Evolutionary conservation across 2,329 filamentous ascomycete species (phyloP).

Genomic region (Dothideomycetidae sp.): DNA sequence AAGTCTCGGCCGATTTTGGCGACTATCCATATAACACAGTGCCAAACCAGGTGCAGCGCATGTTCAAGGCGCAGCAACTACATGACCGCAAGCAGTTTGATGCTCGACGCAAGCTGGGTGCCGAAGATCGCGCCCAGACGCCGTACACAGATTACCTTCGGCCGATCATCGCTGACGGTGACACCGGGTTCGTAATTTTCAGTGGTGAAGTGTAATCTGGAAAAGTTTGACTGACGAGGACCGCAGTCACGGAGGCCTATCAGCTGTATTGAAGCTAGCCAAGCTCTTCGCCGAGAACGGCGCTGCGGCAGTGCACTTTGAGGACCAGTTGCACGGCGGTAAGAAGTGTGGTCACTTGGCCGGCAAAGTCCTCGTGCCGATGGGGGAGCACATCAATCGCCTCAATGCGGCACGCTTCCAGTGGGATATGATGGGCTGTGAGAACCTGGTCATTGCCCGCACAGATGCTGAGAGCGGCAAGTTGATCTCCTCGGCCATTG

Average conservation of each 20-base stretch:
- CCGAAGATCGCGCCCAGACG: conserved; percentile 56
- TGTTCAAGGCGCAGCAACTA: conserved; percentile 93
- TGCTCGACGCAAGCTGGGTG: conserved; percentile 58
- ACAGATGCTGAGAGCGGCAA: conserved; percentile 92
- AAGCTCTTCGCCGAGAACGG: conserved; percentile 97
- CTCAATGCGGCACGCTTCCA: conserved; percentile 86
- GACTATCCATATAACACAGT: conserved; percentile 99
- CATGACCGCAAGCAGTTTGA: conserved; percentile 97
- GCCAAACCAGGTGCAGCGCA: conserved; percentile 88
- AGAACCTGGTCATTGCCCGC: conserved; percentile 87
- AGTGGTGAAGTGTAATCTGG: neutral
- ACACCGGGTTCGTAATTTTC: conserved; percentile 50
- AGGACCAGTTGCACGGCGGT: conserved; percentile 92
- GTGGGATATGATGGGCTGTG: conserved; percentile 94
- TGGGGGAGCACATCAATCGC: conserved; percentile 91
- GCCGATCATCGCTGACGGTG: conserved; percentile 90
- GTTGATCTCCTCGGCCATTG: conserved; percentile 77
- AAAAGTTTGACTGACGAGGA: conserved; percentile 12
- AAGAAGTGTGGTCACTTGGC: conserved; percentile 98
- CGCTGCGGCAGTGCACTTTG: conserved; percentile 90
- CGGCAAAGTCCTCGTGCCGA: conserved; percentile 86
- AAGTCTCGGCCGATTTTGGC: conserved; percentile 93
- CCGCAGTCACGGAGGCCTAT: conserved; percentile 74
- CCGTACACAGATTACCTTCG: conserved; percentile 86
- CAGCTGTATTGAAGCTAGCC: conserved; percentile 85